Percentiles rank a stretch among this genome's conserved stretches.
These are phyloP conservation scores for Nannochloris sp. DNA, from an alignment of 139 green algal species.

Conservation along the genomic window DNA sequence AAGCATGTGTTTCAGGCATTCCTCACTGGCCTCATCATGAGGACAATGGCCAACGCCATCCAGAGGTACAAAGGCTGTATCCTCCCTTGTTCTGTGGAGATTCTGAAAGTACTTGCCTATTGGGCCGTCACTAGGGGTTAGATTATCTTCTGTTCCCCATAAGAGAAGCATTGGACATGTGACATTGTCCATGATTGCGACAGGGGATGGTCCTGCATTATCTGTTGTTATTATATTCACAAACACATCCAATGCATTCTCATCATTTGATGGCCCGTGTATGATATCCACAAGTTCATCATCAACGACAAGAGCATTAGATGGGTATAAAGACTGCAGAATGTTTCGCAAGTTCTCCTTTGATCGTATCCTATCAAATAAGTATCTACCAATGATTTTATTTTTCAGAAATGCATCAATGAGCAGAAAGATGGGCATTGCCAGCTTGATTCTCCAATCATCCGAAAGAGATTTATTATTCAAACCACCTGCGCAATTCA, in stretches of 20 bases:
- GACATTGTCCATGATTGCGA: slow-evolving; percentile 47
- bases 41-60: slow-evolving; percentile 57
- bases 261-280: slow-evolving; percentile 38
- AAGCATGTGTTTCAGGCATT: slow-evolving; percentile 52
- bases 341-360: slow-evolving; percentile 50
- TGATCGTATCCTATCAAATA: slow-evolving; percentile 61
- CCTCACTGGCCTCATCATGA: slow-evolving; percentile 53
- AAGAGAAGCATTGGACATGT: slow-evolving; percentile 68
- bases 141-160: slow-evolving; percentile 76
- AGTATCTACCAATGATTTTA: slow-evolving; percentile 37
- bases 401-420: slow-evolving; percentile 82
- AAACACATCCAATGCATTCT: slow-evolving; percentile 76
- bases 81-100: slow-evolving; percentile 27
- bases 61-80: slow-evolving; percentile 42
- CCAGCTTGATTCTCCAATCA: slow-evolving; percentile 76
- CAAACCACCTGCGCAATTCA: slow-evolving; percentile 80
- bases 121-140: slow-evolving; percentile 82
- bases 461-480: slow-evolving; percentile 76
- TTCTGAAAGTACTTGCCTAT: slow-evolving; percentile 68
- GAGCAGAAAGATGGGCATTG: slow-evolving; percentile 68
- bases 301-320: slow-evolving; percentile 62
- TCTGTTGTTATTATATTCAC: slow-evolving; percentile 72
- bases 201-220: slow-evolving; percentile 47
- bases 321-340: slow-evolving; percentile 56
- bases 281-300: slow-evolving; percentile 78